Evolutionary conservation across 768 basidiomycete genomes (phyloP).

Genomic region (Tylopilus rubrobrunneus): DNA sequence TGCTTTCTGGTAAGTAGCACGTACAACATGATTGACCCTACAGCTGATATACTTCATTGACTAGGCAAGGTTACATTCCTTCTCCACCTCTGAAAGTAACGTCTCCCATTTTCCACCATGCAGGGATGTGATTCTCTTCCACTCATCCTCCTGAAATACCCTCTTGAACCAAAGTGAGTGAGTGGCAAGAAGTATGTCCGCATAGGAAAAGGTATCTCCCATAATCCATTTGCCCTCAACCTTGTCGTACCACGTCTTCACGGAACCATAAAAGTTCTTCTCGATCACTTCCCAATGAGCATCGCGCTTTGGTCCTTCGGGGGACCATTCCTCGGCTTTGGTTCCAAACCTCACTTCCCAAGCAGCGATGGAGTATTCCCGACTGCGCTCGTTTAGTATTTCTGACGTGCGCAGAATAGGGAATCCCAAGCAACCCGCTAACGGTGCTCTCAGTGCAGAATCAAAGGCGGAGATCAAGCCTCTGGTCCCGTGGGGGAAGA

Average conservation of each 20-base stretch:
- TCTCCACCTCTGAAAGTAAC: constrained; percentile 21
- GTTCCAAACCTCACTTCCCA: constrained; percentile 31
- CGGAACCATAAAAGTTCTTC: constrained; percentile 5
- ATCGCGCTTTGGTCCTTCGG: constrained; percentile 31
- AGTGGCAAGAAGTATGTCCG: constrained; percentile 27
- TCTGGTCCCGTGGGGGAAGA: constrained; percentile 23
- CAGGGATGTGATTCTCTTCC: constrained; percentile 22
- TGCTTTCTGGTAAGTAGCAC: too few relatives aligned
- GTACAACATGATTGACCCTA: too few relatives aligned
- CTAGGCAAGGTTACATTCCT: constrained; percentile 21
- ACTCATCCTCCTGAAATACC: constrained; percentile 22
- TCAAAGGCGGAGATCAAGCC: constrained; percentile 23
- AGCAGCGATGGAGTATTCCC: constrained; percentile 36
- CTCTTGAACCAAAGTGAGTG: constrained; percentile 15
- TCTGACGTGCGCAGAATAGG: constrained; percentile 21
- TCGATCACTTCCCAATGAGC: constrained; percentile 25
- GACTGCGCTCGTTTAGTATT: constrained; percentile 33
- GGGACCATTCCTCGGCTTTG: constrained; percentile 38
- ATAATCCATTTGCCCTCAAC: constrained; percentile 28
- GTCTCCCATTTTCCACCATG: constrained; percentile 26
- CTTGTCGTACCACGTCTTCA: constrained; percentile 21
- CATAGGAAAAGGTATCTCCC: constrained; percentile 29
- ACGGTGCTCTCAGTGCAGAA: neutral
- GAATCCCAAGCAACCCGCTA: constrained; percentile 2
- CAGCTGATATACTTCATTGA: neutral